These are phyloP conservation scores for Talaromyces sp. DNA, from an alignment of 2,329 filamentous ascomycete species.

Conservation along the genomic window DNA sequence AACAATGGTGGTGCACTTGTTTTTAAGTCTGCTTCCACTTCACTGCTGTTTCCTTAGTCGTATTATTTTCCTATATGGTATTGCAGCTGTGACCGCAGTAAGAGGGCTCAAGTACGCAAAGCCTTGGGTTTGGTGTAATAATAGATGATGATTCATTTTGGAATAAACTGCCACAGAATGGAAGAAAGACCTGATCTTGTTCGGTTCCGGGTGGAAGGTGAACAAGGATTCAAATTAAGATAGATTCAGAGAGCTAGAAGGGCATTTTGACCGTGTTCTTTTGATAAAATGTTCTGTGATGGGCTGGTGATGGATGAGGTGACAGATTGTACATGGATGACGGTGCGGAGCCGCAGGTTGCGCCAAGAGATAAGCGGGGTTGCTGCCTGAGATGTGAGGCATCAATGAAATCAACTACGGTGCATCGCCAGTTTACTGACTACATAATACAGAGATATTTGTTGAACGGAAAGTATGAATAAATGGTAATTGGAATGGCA, in stretches of 20 bases:
- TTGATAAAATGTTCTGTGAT: not conserved
- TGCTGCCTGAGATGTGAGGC: not conserved
- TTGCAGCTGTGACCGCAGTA: slow-evolving; percentile 5
- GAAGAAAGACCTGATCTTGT: not conserved
- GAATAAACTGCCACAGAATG: not conserved
- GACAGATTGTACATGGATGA: not conserved
- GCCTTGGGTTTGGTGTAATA: slow-evolving; percentile 11
- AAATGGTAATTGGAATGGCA: no score
- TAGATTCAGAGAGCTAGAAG: not conserved
- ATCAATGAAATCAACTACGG: no score
- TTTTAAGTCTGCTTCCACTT: not conserved
- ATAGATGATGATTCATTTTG: slow-evolving; percentile 20
- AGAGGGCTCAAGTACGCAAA: slow-evolving; percentile 10
- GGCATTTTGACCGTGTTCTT: not conserved
- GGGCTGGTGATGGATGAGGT: not conserved
- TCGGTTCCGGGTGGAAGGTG: not conserved
- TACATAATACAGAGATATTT: no score
- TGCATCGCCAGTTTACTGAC: no score
- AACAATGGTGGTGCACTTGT: not conserved
- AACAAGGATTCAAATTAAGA: not conserved
- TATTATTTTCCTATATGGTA: slow-evolving; percentile 6
- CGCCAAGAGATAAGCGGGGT: not conserved
- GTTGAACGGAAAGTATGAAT: no score
- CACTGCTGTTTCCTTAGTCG: slow-evolving; percentile 3
- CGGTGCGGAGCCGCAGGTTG: not conserved